Evolutionary conservation across 2,329 filamentous ascomycete species (phyloP).

Genomic region (Thermomyces lanuginosus): DNA sequence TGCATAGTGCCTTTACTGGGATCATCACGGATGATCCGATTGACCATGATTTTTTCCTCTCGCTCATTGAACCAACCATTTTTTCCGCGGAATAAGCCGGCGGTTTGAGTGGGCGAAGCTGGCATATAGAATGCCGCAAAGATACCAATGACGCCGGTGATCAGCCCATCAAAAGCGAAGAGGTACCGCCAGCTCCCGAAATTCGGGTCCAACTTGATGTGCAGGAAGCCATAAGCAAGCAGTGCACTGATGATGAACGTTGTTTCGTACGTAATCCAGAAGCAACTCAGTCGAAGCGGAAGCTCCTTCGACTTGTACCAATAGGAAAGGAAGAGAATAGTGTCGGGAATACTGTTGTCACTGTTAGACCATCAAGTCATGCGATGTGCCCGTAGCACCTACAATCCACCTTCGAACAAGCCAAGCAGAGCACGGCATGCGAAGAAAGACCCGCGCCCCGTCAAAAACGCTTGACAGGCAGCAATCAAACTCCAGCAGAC

Average conservation of each 20-base stretch:
- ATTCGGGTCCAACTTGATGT: conserved; percentile 21
- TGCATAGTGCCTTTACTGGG: conserved; percentile 46
- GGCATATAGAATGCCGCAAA: conserved; percentile 45
- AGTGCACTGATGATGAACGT: conserved; percentile 33
- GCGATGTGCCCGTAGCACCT: conserved; percentile 24
- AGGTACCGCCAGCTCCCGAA: conserved; percentile 29
- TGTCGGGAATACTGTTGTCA: conserved; percentile 23
- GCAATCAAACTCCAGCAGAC: conserved; percentile 40
- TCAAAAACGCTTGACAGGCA: conserved; percentile 34
- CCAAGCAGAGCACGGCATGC: conserved; percentile 32
- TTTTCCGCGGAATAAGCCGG: conserved; percentile 42
- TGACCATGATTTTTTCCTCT: conserved; percentile 55
- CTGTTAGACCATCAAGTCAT: conserved; percentile 1
- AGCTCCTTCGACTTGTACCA: conserved; percentile 60
- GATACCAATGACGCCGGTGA: conserved; percentile 40
- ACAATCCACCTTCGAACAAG: conserved; percentile 40
- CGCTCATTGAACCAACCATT: conserved; percentile 50
- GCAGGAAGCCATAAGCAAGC: conserved; percentile 30
- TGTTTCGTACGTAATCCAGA: conserved; percentile 49
- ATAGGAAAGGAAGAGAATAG: conserved; percentile 47
- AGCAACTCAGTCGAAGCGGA: conserved; percentile 48
- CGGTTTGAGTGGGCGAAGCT: conserved; percentile 49
- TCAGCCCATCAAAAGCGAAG: conserved; percentile 27
- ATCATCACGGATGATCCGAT: conserved; percentile 41
- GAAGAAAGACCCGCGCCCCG: conserved; percentile 28